These are phyloP conservation scores for Citrus medica DNA, from an alignment of 345 rosid species.

Conservation along the genomic window DNA sequence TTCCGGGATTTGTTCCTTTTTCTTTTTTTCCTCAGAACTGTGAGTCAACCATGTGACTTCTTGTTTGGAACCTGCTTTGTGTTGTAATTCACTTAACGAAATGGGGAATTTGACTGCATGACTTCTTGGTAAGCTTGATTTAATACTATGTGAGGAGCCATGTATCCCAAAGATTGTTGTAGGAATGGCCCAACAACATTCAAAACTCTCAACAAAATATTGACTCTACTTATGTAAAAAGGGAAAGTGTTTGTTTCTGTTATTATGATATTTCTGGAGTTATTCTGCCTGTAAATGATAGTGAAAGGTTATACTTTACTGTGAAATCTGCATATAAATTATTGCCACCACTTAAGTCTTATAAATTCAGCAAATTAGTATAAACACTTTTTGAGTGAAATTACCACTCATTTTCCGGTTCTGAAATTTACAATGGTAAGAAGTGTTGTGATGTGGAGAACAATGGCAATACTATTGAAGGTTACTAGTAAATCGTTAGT, in stretches of 20 bases:
- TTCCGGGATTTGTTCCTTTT: not conserved
- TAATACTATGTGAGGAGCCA: not conserved
- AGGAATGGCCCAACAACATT: not conserved
- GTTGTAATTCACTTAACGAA: not conserved
- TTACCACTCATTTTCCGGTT: not conserved
- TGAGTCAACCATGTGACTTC: not conserved
- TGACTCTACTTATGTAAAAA: not conserved
- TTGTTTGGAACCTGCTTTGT: not conserved
- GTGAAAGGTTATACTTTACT: not conserved
- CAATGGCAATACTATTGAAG: not conserved
- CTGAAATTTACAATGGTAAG: not conserved
- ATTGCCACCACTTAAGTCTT: not conserved
- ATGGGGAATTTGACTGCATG: not conserved
- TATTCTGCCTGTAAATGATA: not conserved
- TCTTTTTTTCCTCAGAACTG: not conserved
- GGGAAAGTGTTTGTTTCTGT: not conserved
- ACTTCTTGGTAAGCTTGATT: not conserved
- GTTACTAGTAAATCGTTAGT: not conserved
- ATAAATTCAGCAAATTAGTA: not conserved
- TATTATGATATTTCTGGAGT: not conserved
- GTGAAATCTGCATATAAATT: not conserved
- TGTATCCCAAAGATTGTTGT: not conserved
- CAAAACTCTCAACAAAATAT: not conserved
- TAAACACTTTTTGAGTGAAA: not conserved
- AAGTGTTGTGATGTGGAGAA: not conserved